Percentiles rank a stretch among this genome's conserved stretches.
These are phyloP conservation scores for Botrytis squamosa DNA, from an alignment of 2,329 filamentous ascomycete species.

Conservation along the genomic window DNA sequence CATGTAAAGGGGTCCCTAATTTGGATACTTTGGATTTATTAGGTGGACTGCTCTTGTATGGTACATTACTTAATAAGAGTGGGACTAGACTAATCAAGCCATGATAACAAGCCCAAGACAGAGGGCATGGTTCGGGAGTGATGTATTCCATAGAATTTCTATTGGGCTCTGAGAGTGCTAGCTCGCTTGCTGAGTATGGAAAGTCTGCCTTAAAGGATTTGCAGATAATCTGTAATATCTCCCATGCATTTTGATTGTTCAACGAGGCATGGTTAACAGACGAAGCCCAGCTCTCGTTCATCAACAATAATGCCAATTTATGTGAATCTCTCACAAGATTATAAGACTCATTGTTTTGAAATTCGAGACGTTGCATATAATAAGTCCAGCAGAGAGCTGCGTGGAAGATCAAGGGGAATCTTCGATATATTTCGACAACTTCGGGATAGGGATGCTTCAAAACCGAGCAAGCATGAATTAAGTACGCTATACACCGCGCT, in stretches of 20 bases:
- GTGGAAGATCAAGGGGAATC: neutral
- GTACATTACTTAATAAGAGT: neutral
- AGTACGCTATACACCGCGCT: neutral
- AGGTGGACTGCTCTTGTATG: rapidly evolving
- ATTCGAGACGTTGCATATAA: neutral
- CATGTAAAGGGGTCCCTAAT: neutral
- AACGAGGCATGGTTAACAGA: no score
- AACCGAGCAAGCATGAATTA: neutral
- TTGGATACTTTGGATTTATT: neutral
- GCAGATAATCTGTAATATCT: neutral
- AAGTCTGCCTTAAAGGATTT: no score
- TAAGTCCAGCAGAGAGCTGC: neutral
- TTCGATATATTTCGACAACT: no score
- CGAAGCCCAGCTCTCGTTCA: no score
- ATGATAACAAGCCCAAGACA: neutral
- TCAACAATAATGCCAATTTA: neutral
- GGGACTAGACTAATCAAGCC: neutral
- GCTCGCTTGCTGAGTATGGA: no score
- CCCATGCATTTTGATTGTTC: neutral
- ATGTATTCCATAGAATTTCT: no score
- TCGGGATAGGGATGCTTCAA: no score
- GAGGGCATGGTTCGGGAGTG: no score
- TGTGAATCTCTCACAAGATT: neutral
- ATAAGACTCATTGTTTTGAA: no score
- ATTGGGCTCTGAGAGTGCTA: no score